phyloP scores from a whole-genome alignment of 164 flowering plant genomes.

The Magnolia changhungtana region DNA sequence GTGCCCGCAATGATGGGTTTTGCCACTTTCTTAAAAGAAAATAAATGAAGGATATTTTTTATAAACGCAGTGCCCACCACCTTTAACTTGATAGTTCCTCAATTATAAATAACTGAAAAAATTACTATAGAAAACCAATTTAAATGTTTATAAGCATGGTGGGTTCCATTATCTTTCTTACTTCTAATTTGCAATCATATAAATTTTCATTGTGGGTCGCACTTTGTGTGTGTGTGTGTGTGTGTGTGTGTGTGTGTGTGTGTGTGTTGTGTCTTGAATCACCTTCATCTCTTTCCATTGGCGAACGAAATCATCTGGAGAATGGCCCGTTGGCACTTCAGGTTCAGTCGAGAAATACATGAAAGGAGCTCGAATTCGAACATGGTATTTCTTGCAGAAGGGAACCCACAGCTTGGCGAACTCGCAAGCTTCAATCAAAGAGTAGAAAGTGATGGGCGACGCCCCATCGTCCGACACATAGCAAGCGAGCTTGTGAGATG shows the following conservation, averaged over 20 bases:
- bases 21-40: too few species aligned
- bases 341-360: constrained; percentile 30
- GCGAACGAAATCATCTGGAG: constrained; percentile 26
- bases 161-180: too few species aligned
- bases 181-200: too few species aligned
- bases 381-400: constrained; percentile 52
- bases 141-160: too few species aligned
- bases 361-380: constrained; percentile 59
- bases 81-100: too few species aligned
- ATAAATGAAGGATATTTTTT: too few species aligned
- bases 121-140: too few species aligned
- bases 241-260: neutral
- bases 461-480: constrained; percentile 66
- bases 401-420: constrained; percentile 65
- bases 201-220: too few species aligned
- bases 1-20: too few species aligned
- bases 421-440: constrained; percentile 46
- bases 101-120: too few species aligned
- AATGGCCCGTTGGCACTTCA: neutral
- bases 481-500: constrained; percentile 51
- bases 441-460: constrained; percentile 52
- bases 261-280: neutral
- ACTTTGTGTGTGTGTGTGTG: too few species aligned
- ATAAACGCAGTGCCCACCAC: too few species aligned
- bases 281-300: constrained; percentile 52